Percentiles rank a stretch among this genome's conserved stretches.
Evolutionary conservation across 2,329 filamentous ascomycete genomes (phyloP).

Genomic region (Penicillium hordei): DNA sequence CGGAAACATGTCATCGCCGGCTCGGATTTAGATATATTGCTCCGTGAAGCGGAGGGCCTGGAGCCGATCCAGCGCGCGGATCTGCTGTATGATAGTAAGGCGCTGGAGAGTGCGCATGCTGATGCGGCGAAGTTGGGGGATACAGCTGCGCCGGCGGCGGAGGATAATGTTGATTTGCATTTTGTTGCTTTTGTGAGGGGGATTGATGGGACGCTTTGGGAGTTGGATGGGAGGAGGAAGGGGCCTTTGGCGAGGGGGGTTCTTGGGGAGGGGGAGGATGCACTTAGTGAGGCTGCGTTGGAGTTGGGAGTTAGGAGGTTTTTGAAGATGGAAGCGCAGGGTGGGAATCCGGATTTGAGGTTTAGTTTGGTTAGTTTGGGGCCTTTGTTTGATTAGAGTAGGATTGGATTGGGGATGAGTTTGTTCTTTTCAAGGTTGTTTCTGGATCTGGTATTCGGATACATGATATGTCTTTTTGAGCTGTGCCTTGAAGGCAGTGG

Average conservation of each 20-base stretch:
- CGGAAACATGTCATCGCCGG: constrained; percentile 58
- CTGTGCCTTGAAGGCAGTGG: not conserved
- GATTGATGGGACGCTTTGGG: constrained; percentile 70
- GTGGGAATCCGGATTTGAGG: constrained; percentile 57
- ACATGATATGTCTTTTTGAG: not conserved
- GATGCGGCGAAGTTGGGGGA: constrained; percentile 75
- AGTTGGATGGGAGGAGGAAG: constrained; percentile 73
- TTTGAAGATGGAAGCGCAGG: constrained; percentile 57
- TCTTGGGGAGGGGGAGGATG: constrained; percentile 64
- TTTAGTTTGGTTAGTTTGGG: constrained; percentile 64
- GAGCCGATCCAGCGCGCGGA: constrained; percentile 65
- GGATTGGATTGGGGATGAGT: not conserved
- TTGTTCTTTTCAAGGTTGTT: not conserved
- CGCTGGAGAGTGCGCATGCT: constrained; percentile 75
- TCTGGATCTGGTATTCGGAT: constrained; percentile 5
- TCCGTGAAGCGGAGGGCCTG: constrained; percentile 70
- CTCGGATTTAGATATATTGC: constrained; percentile 54
- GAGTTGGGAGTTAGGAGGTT: constrained; percentile 65
- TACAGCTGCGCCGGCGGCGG: constrained; percentile 72
- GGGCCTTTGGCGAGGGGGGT: constrained; percentile 69
- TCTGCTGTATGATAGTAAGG: constrained; percentile 73
- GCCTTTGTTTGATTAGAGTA: constrained; percentile 51
- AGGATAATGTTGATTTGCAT: constrained; percentile 86
- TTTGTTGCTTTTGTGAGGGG: constrained; percentile 93
- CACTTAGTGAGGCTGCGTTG: constrained; percentile 72